Conservation (phyloP, 2,329 filamentous ascomycete genomes). For the Lithohypha guttulata region DNA sequence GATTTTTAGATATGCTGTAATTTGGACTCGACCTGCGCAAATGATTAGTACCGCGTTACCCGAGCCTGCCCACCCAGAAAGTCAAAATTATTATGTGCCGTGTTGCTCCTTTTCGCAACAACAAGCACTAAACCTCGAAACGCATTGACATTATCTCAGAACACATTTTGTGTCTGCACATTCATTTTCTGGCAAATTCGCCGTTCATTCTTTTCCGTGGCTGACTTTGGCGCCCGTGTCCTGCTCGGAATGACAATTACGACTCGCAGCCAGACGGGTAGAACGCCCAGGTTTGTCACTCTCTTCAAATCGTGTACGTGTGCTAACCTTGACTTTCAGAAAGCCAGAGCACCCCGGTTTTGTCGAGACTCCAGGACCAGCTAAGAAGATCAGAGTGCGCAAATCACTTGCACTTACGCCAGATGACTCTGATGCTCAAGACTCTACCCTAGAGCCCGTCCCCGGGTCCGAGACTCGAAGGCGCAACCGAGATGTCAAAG, state of each 20-base stretch:
- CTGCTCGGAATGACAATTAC: slow-evolving; percentile 30
- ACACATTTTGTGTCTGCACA: too few species aligned
- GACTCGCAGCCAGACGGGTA: slow-evolving; percentile 42
- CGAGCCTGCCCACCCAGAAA: too few species aligned
- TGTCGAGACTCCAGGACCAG: slow-evolving; percentile 39
- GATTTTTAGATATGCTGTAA: too few species aligned
- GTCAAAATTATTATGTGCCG: too few species aligned
- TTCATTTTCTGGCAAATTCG: neutral
- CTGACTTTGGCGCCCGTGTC: neutral
- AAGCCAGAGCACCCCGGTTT: slow-evolving; percentile 42
- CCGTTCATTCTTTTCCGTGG: slow-evolving; percentile 4
- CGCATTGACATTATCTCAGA: too few species aligned
- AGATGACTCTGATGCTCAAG: slow-evolving; percentile 16
- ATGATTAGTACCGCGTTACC: too few species aligned
- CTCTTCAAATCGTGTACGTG: neutral
- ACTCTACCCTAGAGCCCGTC: slow-evolving; percentile 1
- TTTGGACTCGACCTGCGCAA: too few species aligned
- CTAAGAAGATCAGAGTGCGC: slow-evolving; percentile 14
- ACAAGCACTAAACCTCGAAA: too few species aligned
- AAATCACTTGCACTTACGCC: slow-evolving; percentile 12
- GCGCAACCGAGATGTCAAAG: neutral
- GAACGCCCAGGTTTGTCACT: slow-evolving; percentile 41
- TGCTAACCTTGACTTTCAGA: slow-evolving; percentile 26
- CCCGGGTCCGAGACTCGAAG: neutral
- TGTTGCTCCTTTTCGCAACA: too few species aligned